Base-by-base conservation (phyloP, 1,284 basidiomycete genomes). In the Pholiota adiposa region DNA sequence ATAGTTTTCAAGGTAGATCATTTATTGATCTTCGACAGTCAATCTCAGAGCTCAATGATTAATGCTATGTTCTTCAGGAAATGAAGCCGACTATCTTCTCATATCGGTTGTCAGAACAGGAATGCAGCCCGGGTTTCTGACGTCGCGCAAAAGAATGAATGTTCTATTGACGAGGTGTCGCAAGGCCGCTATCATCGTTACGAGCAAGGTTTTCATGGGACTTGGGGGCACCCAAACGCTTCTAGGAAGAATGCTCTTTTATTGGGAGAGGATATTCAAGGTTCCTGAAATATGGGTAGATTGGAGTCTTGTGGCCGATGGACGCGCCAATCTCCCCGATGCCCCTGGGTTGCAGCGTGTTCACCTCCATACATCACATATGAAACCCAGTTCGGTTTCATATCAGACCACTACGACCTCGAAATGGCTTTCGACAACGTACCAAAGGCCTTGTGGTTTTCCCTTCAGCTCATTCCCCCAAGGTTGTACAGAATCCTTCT, bases 101-200 rank as follows among this genome's bases (percentile, higher is more conserved):
- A 67, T 83, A 1, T 82, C 80, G 7, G 67, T 79, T 16, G 79
- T 81, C 7, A 70, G 81, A 18, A 78, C 80, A 1, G 64, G 58
- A 2, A 54, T n/a, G 2, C 31, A 58, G n/a, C 70, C 74, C 19
- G 81, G 82, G 1, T 83, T 83, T 69, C 68, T 83, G 18, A 63
- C 60, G 0, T 73, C 72, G 1, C 44, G 63, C n/a, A 72, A 77
- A 31, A 71, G 81, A 19, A 72, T 78, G 61, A 83, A 83, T 58
- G 82, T 83, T 43, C 71, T 82, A 72, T 74, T 83, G 7, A 78
- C 80, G n/a, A 71, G 82, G 19, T 81, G 78, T 65, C 73, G 72
- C 56, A 71, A 64, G 34, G 79, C 78, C 0, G 78, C 81, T 68
- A 70, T 81, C 27, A 69, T 83, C 44, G 74, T 80, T 19, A 74